Percentiles rank a stretch among this genome's conserved stretches.
These are phyloP conservation scores for Ricinus communis DNA, from an alignment of 345 rosid species.

Conservation along the genomic window DNA sequence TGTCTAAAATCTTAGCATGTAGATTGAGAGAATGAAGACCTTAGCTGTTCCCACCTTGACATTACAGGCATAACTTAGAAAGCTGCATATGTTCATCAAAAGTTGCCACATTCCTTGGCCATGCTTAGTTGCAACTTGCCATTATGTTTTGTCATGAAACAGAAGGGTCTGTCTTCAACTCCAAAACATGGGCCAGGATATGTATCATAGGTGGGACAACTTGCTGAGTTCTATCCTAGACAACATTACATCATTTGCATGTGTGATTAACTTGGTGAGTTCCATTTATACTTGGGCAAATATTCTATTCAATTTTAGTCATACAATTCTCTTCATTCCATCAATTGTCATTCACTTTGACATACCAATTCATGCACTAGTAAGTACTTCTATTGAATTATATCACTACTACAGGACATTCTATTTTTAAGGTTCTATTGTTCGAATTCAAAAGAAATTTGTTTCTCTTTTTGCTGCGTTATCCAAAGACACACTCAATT, in stretches of 20 bases:
- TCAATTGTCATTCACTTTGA: neutral
- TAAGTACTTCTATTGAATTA: too few species aligned
- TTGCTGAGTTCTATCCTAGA: too few species aligned
- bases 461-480: too few species aligned
- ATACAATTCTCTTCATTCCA: neutral
- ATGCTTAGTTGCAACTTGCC: neutral
- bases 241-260: too few species aligned
- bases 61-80: neutral
- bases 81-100: neutral
- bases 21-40: conserved; percentile 1
- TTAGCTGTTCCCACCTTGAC: neutral
- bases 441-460: too few species aligned
- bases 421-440: too few species aligned
- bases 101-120: too few species aligned
- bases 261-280: too few species aligned
- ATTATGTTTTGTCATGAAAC: neutral
- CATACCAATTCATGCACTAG: too few species aligned
- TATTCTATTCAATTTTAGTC: neutral
- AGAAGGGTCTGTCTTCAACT: neutral
- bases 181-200: neutral
- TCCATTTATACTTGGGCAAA: neutral
- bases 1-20: neutral
- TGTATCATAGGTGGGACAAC: neutral
- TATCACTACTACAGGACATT: too few species aligned
- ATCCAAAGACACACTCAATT: too few species aligned